Conservation (phyloP, 768 basidiomycete genomes). For the Gymnopilus junonius region DNA sequence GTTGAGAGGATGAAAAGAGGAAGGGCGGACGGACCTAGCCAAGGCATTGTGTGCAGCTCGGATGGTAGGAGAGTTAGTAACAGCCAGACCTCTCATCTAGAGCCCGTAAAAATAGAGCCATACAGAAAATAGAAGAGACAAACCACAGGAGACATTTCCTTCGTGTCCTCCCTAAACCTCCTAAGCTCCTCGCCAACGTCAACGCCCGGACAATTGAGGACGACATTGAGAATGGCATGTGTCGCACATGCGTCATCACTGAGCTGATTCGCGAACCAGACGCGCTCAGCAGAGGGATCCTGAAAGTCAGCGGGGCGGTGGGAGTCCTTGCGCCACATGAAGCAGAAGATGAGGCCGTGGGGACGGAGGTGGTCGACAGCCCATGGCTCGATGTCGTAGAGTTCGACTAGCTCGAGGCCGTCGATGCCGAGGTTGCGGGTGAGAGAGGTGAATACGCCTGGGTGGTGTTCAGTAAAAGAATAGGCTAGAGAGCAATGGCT, state of each 20-base stretch:
- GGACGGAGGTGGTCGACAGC: conserved; percentile 63
- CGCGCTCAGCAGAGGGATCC: conserved; percentile 56
- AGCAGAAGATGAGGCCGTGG: conserved; percentile 67
- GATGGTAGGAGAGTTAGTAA: conserved; percentile 58
- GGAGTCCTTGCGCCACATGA: conserved; percentile 56
- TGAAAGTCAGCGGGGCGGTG: conserved; percentile 50
- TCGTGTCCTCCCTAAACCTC: conserved; percentile 53
- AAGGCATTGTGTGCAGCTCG: conserved; percentile 62
- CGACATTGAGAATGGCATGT: conserved; percentile 62
- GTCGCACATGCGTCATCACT: conserved; percentile 70
- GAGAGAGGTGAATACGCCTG: conserved; percentile 64
- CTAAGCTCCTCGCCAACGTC: conserved; percentile 50
- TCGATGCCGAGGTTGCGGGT: conserved; percentile 56
- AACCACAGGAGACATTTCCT: conserved; percentile 61
- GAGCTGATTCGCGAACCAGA: conserved; percentile 75
- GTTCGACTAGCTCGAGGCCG: conserved; percentile 57
- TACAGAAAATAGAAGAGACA: conserved; percentile 23
- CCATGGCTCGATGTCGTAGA: conserved; percentile 68
- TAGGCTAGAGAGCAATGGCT: conserved; percentile 7
- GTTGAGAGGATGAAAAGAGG: not conserved
- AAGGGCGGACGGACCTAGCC: conserved; percentile 48
- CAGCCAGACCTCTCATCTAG: conserved; percentile 68
- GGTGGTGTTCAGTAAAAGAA: not conserved
- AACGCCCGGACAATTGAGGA: conserved; percentile 58
- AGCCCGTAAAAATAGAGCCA: not conserved